phyloP scores from a whole-genome alignment of 2,329 filamentous ascomycete species.

The Fusarium solani-melongenae region DNA sequence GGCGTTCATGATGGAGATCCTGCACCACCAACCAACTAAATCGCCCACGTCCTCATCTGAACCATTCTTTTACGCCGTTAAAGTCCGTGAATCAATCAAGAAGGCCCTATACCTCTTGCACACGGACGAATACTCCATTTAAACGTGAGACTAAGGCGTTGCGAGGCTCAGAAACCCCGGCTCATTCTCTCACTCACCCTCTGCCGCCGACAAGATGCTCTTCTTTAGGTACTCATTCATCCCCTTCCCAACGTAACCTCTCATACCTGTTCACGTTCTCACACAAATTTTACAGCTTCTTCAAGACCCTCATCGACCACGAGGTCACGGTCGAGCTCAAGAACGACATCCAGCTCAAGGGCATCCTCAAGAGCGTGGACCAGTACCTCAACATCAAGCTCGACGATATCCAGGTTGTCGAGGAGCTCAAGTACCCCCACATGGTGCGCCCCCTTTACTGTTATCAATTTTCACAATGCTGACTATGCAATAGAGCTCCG shows the following conservation, averaged over 20 bases:
- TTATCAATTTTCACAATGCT: background rate
- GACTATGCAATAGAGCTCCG: slow-evolving; percentile 65
- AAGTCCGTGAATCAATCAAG: background rate
- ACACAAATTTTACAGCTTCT: slow-evolving; percentile 74
- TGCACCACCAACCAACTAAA: slow-evolving; percentile 30
- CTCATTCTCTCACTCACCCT: background rate
- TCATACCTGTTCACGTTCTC: background rate
- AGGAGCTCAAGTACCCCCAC: slow-evolving; percentile 95
- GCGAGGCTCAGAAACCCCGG: background rate
- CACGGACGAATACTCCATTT: background rate
- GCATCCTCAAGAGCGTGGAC: slow-evolving; percentile 95
- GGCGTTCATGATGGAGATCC: slow-evolving; percentile 35
- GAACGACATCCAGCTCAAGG: slow-evolving; percentile 97
- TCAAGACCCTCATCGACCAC: slow-evolving; percentile 98
- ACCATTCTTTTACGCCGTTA: slow-evolving; percentile 1
- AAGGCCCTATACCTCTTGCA: accelerated
- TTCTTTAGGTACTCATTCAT: slow-evolving; percentile 55
- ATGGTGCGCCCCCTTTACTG: slow-evolving; percentile 66
- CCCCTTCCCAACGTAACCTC: background rate
- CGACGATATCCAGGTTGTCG: slow-evolving; percentile 91
- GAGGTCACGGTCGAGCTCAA: slow-evolving; percentile 99
- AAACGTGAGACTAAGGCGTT: background rate
- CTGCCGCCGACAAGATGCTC: slow-evolving; percentile 51
- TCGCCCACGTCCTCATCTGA: slow-evolving; percentile 2
- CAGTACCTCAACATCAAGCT: slow-evolving; percentile 99